These are phyloP conservation scores for Claviceps maximensis DNA, from an alignment of 2,329 filamentous ascomycete species.

Conservation along the genomic window DNA sequence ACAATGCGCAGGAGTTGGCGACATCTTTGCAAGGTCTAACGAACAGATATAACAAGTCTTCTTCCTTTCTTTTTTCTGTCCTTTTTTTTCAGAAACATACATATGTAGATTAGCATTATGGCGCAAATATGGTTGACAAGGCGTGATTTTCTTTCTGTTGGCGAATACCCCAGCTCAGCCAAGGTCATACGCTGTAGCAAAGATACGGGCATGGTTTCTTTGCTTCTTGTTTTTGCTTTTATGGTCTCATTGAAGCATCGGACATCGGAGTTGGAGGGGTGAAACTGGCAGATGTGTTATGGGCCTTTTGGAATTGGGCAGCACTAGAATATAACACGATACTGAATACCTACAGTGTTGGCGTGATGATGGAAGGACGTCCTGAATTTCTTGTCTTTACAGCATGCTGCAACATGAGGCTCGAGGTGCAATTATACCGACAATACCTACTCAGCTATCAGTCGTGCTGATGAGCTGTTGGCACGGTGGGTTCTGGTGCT, in stretches of 20 bases:
- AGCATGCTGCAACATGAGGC: not conserved
- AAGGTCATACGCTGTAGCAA: not conserved
- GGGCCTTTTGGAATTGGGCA: not conserved
- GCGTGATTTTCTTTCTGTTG: not conserved
- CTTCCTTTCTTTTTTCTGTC: not conserved
- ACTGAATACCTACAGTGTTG: not conserved
- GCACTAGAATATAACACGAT: not conserved
- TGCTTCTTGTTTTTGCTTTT: not conserved
- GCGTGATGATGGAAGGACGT: not conserved
- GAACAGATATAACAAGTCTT: not conserved
- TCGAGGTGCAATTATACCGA: too few relatives aligned
- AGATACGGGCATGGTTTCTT: not conserved
- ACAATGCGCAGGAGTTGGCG: not conserved
- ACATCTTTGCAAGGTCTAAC: not conserved
- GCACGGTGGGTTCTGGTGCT: too few relatives aligned
- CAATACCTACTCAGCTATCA: too few relatives aligned
- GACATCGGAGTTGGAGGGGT: not conserved
- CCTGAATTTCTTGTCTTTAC: too few relatives aligned
- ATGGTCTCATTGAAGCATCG: not conserved
- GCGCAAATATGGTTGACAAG: not conserved
- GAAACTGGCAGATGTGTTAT: not conserved
- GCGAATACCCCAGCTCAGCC: not conserved
- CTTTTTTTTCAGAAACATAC: not conserved
- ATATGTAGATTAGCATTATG: not conserved
- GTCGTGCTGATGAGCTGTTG: too few relatives aligned